A percentile compares a stretch with the other conserved stretches of the same genome.
These are phyloP conservation scores for Yamadazyma atlantica DNA, from an alignment of 1,139 yeast genomes.

Conservation along the genomic window DNA sequence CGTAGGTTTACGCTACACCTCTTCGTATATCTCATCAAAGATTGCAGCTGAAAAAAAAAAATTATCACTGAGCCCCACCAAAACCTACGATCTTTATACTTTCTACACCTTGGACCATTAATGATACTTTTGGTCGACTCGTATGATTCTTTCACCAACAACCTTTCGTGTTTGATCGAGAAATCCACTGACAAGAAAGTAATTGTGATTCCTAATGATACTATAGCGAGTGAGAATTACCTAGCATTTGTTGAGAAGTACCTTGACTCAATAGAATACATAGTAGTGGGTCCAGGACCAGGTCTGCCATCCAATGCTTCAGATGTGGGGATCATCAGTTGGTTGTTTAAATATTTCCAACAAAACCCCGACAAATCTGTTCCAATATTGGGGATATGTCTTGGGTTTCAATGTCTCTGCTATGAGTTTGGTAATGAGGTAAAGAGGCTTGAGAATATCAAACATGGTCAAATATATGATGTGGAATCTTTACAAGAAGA, in stretches of 20 bases:
- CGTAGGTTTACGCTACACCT: no score
- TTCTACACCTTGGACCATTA: not conserved
- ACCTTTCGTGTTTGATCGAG: conserved; percentile 66
- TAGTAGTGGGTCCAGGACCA: conserved; percentile 96
- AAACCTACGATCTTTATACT: not conserved
- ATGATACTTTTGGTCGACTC: conserved; percentile 82
- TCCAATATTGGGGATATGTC: conserved; percentile 88
- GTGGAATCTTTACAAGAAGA: conserved; percentile 33
- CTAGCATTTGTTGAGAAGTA: conserved; percentile 36
- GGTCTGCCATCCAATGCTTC: conserved; percentile 69
- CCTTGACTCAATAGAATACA: conserved; percentile 60
- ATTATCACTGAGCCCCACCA: no score
- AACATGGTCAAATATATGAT: conserved; percentile 82
- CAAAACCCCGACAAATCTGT: conserved; percentile 23
- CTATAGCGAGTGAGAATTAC: conserved; percentile 41
- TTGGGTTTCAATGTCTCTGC: conserved; percentile 89
- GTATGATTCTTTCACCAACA: conserved; percentile 91
- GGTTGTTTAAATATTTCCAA: conserved; percentile 38
- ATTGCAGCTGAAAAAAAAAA: conserved; percentile 2
- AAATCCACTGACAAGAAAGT: conserved; percentile 55
- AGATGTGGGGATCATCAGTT: conserved; percentile 79
- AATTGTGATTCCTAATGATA: conserved; percentile 73
- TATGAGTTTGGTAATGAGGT: conserved; percentile 62
- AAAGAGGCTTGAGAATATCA: conserved; percentile 52
- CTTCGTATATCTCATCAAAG: not conserved